Conservation (phyloP, 2,329 filamentous ascomycete genomes). For the Colletotrichum plurivorum region DNA sequence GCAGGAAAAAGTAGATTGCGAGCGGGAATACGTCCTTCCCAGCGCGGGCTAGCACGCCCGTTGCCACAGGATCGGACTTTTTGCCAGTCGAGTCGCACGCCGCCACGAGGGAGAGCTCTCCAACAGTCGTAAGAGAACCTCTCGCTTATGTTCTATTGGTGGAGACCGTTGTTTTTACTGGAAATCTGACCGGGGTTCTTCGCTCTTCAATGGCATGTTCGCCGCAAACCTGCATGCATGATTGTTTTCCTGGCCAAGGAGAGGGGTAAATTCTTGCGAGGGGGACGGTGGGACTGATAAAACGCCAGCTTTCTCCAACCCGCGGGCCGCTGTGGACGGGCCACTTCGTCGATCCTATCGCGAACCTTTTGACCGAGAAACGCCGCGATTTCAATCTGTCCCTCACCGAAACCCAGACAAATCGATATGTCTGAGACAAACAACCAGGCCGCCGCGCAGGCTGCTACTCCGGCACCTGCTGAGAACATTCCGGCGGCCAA, state of each 20-base stretch:
- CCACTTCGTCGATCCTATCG: background rate
- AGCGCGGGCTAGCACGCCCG: background rate
- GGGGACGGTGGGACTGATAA: background rate
- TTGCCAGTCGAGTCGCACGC: background rate
- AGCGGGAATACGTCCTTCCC: background rate
- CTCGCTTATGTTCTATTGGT: background rate
- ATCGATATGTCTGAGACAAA: background rate
- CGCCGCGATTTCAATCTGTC: too few relatives aligned
- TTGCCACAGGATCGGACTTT: background rate
- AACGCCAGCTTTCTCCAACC: conserved; percentile 1
- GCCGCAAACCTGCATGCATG: conserved; percentile 12
- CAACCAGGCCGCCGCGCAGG: background rate
- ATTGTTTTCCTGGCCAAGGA: conserved; percentile 1
- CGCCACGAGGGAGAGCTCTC: background rate
- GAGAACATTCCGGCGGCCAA: background rate
- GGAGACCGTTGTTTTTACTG: background rate
- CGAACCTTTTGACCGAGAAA: too few relatives aligned
- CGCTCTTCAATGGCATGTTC: background rate
- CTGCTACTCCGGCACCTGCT: background rate
- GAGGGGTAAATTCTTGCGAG: conserved; percentile 4
- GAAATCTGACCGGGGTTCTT: background rate
- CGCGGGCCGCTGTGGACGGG: background rate
- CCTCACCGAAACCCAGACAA: too few relatives aligned
- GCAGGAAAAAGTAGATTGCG: background rate
- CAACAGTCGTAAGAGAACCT: background rate